These are phyloP conservation scores for Hemerocallis citrina DNA, from an alignment of 106 monocot genomes.

Conservation along the genomic window DNA sequence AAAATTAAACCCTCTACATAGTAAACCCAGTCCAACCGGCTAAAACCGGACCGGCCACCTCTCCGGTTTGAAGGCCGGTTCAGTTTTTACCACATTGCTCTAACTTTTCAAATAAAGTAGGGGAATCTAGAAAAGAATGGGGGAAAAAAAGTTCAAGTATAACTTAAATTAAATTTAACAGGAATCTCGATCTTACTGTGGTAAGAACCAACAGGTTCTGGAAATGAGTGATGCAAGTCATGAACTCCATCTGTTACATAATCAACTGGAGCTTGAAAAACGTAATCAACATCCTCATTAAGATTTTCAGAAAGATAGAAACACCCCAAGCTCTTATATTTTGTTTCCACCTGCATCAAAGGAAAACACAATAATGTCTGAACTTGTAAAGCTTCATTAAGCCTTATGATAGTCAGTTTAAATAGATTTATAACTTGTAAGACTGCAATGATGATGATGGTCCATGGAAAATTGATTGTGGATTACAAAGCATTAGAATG, in stretches of 20 bases:
- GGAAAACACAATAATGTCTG: not conserved
- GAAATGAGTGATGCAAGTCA: slow-evolving; percentile 15
- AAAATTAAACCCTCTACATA: no score
- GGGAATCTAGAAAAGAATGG: not conserved
- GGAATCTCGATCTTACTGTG: slow-evolving; percentile 31
- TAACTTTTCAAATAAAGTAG: not conserved
- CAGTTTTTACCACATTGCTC: no score
- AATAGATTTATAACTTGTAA: no score
- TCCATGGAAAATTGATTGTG: not conserved
- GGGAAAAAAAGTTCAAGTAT: not conserved
- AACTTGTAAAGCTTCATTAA: not conserved
- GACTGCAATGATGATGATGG: not conserved
- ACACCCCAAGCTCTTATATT: slow-evolving; percentile 45
- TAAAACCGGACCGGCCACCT: no score
- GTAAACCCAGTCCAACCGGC: no score
- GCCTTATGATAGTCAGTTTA: not conserved
- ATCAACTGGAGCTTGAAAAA: slow-evolving; percentile 30
- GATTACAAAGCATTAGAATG: no score
- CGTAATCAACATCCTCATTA: slow-evolving; percentile 53
- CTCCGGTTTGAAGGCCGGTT: no score
- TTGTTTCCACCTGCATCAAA: slow-evolving; percentile 48
- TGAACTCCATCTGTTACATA: slow-evolving; percentile 17
- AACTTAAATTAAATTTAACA: not conserved
- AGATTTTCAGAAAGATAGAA: slow-evolving; percentile 81
- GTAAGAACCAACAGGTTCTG: slow-evolving; percentile 16